These are phyloP conservation scores for Friedmanniomyces simplex DNA, from an alignment of 495 filamentous ascomycete genomes.

Conservation along the genomic window DNA sequence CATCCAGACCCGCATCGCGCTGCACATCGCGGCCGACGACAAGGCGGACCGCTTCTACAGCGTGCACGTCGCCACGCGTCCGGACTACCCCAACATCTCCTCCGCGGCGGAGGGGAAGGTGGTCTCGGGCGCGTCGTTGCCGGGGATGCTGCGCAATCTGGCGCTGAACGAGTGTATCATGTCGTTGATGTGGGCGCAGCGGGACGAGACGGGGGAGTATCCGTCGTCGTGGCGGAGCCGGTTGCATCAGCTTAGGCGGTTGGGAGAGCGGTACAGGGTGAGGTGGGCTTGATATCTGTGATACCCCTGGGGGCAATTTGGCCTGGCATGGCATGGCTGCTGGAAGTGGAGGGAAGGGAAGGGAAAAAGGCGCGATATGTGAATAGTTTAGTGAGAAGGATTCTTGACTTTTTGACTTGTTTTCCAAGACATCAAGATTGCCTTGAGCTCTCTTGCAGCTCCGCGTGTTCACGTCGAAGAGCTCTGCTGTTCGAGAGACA, in stretches of 20 bases:
- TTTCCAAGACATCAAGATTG: too few species aligned
- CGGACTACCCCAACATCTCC: slow-evolving; percentile 81
- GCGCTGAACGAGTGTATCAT: slow-evolving; percentile 92
- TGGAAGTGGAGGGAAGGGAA: too few species aligned
- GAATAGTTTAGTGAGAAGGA: too few species aligned
- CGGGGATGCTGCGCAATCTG: slow-evolving; percentile 79
- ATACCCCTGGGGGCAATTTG: neutral
- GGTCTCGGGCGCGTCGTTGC: slow-evolving; percentile 65
- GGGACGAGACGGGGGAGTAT: slow-evolving; percentile 46
- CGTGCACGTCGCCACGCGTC: slow-evolving; percentile 72
- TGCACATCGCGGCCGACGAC: slow-evolving; percentile 30
- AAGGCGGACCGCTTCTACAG: slow-evolving; percentile 56
- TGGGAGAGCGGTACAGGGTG: slow-evolving; percentile 51
- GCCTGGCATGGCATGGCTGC: too few species aligned
- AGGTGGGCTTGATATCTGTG: neutral
- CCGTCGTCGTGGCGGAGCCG: slow-evolving; percentile 83
- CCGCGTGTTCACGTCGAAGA: too few species aligned
- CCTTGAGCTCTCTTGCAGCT: too few species aligned
- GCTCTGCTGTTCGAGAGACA: too few species aligned
- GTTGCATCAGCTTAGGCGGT: slow-evolving; percentile 68
- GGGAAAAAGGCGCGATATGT: too few species aligned
- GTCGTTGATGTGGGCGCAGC: slow-evolving; percentile 72
- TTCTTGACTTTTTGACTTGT: too few species aligned
- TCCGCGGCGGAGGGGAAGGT: slow-evolving; percentile 80
- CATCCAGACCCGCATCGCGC: slow-evolving; percentile 31